phyloP scores from a whole-genome alignment of 139 green algal genomes.

The Chlamydomonas sp. region DNA sequence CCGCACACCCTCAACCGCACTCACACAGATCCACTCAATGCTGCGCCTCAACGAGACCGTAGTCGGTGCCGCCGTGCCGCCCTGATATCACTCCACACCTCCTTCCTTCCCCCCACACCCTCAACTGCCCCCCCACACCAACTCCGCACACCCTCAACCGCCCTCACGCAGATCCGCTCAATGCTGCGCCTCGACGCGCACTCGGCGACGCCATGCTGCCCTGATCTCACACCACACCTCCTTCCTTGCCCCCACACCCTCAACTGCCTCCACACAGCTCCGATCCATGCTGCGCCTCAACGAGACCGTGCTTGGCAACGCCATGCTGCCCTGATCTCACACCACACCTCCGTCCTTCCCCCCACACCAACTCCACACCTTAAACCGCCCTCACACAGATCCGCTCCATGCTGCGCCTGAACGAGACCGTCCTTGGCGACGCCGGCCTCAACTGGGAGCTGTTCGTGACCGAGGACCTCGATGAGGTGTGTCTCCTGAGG shows the following conservation, averaged over 20 bases:
- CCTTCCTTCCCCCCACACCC: not conserved
- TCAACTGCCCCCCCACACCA: too few relatives aligned
- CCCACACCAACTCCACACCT: not conserved
- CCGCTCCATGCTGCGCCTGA: conserved; percentile 57
- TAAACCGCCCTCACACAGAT: conserved; percentile 42
- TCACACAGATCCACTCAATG: not conserved
- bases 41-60: not conserved
- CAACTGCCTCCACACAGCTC: not conserved
- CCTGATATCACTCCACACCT: too few relatives aligned
- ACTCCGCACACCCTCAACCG: not conserved
- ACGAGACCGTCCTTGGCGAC: conserved; percentile 85
- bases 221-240: too few relatives aligned
- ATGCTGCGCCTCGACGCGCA: conserved; percentile 61
- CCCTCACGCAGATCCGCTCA: conserved; percentile 53
- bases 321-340: too few relatives aligned
- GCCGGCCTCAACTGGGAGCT: conserved; percentile 69
- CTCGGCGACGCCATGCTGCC: too few relatives aligned
- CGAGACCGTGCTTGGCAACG: not conserved
- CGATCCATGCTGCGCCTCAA: not conserved
- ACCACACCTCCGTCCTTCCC: too few relatives aligned
- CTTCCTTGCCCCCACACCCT: not conserved
- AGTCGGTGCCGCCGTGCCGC: too few relatives aligned
- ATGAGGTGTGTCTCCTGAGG: conserved; percentile 12
- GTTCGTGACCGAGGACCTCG: conserved; percentile 56
- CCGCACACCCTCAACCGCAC: not conserved